Conservation (phyloP, 2,329 filamentous ascomycete genomes). For the Xenoacremonium recifei region DNA sequence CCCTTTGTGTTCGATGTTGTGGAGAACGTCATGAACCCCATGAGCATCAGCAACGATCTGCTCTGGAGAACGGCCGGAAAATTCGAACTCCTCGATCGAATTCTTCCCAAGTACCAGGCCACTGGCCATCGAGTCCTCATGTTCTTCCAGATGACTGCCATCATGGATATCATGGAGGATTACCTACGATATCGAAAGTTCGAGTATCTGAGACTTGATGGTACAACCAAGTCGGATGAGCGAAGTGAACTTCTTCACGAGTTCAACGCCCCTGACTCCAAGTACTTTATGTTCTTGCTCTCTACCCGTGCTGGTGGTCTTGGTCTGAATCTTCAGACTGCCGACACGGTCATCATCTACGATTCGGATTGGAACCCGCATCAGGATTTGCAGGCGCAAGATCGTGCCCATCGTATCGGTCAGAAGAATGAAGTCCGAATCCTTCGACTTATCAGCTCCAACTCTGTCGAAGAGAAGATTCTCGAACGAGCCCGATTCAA, state of each 20-base stretch:
- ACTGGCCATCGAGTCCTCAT: constrained; percentile 95
- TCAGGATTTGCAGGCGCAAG: constrained; percentile 97
- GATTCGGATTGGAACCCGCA: constrained; percentile 99
- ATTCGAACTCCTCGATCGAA: constrained; percentile 89
- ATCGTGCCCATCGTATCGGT: constrained; percentile 99
- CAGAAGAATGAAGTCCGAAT: constrained; percentile 99
- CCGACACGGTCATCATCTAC: constrained; percentile 99
- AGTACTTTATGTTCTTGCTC: constrained; percentile 97
- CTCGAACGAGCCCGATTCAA: constrained; percentile 96
- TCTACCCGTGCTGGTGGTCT: constrained; percentile 98
- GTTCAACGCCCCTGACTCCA: constrained; percentile 87
- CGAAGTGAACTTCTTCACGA: constrained; percentile 84
- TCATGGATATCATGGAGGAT: constrained; percentile 99
- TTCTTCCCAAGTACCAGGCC: constrained; percentile 88
- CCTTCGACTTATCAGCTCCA: constrained; percentile 89
- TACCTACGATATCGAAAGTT: constrained; percentile 83
- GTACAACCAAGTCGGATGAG: constrained; percentile 96
- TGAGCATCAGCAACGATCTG: constrained; percentile 83
- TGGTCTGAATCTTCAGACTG: constrained; percentile 94
- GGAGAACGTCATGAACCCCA: constrained; percentile 96
- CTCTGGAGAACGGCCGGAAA: constrained; percentile 96
- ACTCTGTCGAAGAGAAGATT: constrained; percentile 98
- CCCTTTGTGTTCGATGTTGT: constrained; percentile 98
- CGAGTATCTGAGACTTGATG: constrained; percentile 88
- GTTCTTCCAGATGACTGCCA: constrained; percentile 99